Percentiles rank a stretch among this genome's conserved stretches.
Evolutionary conservation across 306 rosid species (phyloP).

Genomic region (Citrullus amarus): DNA sequence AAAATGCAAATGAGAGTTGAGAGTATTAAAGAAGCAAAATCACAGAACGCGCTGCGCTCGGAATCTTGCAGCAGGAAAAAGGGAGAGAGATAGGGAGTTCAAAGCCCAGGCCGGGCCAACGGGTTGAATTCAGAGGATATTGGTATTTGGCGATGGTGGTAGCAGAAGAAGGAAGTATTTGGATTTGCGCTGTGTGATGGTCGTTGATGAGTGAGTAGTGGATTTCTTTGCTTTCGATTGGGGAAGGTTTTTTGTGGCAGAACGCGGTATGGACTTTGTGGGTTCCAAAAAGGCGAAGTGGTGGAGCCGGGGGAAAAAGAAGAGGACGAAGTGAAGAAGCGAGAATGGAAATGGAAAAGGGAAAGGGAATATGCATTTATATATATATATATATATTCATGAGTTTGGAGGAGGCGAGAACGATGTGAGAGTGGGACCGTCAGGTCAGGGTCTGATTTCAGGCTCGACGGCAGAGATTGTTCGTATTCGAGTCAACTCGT

Average conservation of each 20-base stretch:
- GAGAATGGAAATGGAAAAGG: not conserved
- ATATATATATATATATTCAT: not conserved
- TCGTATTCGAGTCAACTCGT: not conserved
- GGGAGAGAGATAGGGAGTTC: too few species aligned
- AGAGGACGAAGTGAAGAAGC: not conserved
- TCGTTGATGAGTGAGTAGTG: not conserved
- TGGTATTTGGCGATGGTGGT: too few species aligned
- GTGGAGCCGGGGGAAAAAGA: not conserved
- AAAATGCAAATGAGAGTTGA: not conserved
- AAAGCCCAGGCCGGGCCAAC: too few species aligned
- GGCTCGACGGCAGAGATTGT: not conserved
- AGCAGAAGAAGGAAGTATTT: not conserved
- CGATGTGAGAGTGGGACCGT: not conserved
- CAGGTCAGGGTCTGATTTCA: not conserved
- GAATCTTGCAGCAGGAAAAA: too few species aligned
- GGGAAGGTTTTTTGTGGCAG: not conserved
- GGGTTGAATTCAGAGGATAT: too few species aligned
- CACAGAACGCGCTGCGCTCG: too few species aligned
- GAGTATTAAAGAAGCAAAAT: too few species aligned
- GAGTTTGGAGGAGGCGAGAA: not conserved
- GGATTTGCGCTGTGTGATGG: not conserved
- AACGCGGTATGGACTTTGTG: constrained; percentile 7
- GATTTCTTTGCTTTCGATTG: not conserved
- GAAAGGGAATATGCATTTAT: not conserved
- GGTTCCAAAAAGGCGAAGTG: not conserved